phyloP scores from a whole-genome alignment of 1,284 basidiomycete species.

The Ganoderma leucocontextum region DNA sequence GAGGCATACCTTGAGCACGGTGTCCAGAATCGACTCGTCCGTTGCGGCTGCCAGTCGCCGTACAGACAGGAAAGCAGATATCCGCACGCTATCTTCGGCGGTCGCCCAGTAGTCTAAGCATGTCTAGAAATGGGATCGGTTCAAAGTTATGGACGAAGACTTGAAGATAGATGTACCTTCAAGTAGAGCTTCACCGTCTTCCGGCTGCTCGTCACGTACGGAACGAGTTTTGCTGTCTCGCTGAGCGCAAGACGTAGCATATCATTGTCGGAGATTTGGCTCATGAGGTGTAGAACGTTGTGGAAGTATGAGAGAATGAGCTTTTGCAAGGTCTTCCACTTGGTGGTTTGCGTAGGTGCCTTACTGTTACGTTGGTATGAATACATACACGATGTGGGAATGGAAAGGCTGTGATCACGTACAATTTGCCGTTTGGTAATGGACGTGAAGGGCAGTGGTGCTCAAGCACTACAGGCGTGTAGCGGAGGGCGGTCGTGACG shows the following conservation, averaged over 20 bases:
- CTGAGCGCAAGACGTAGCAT: constrained; percentile 77
- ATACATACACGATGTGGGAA: not conserved
- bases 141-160: not conserved
- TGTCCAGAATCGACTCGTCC: constrained; percentile 86
- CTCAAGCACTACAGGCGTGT: constrained; percentile 89
- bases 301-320: constrained; percentile 90
- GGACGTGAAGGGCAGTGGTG: constrained; percentile 92
- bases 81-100: constrained; percentile 83
- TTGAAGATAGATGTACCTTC: constrained; percentile 48
- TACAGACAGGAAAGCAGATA: constrained; percentile 90
- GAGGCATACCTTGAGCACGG: constrained; percentile 80
- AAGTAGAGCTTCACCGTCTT: constrained; percentile 87
- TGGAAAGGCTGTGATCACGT: constrained; percentile 40
- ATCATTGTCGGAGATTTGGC: constrained; percentile 77
- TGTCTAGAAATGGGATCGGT: constrained; percentile 49
- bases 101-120: constrained; percentile 87
- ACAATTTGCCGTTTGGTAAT: constrained; percentile 86
- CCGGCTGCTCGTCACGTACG: constrained; percentile 85
- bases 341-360: constrained; percentile 76
- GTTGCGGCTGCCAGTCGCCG: constrained; percentile 82
- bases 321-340: constrained; percentile 86
- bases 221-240: constrained; percentile 88
- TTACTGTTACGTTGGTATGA: constrained; percentile 58
- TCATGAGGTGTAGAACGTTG: constrained; percentile 82
- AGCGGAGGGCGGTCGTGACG: constrained; percentile 87